Evolutionary conservation across 192 early-diverging fungal species (phyloP), one percentile per base, ranked within the genome.

Genomic region (Globomyces pollinis-pini): DNA sequence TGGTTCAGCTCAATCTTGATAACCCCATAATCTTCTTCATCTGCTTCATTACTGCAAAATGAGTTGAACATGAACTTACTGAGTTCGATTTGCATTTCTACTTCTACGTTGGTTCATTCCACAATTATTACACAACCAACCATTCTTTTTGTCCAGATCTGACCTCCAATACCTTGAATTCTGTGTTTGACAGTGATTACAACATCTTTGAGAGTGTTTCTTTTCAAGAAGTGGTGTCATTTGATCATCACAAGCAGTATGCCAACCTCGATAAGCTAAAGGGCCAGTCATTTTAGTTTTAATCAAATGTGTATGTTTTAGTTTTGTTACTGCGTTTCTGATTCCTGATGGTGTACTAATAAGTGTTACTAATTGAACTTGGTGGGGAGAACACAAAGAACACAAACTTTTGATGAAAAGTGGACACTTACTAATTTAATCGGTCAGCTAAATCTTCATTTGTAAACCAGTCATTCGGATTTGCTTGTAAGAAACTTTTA

Each of bases 41-140:
- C 6, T 36, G 5, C 35, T 36, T 36, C 35, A 36, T 13, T 36
- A 8, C 35, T 13, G 13, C 35, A 36, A 8, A 8, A 8, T 36
- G 35, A 36, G 35, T 13, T 36, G 35, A 13, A 36, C 5, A 5
- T 36, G 5, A 13, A 36, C 13, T 12, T 43, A 43, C 42, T 43
- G 6, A 5, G 16, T 20, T 18, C 50, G 4, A 28, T 7, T 5
- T 3, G 28, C 28, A 3, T 24, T 24, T 6, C 50, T 5, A 35
- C 50, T 24, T 15, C 50, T 7, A 9, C 50, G 4, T 28, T 52
- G 50, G 26, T 52, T 52, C 50, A 52, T 52, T n/a, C 50, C 50
- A 24, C 50, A 52, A 24, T 52, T 52, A 28, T 52, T 52, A 24
- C 50, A 52, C 50, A 52, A 13, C 50, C 50, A 52, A 16, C 50